A percentile compares a stretch with the other conserved stretches of the same genome.
Evolutionary conservation across 1,284 basidiomycete species (phyloP).

Genomic region (Entoloma clypeatum): DNA sequence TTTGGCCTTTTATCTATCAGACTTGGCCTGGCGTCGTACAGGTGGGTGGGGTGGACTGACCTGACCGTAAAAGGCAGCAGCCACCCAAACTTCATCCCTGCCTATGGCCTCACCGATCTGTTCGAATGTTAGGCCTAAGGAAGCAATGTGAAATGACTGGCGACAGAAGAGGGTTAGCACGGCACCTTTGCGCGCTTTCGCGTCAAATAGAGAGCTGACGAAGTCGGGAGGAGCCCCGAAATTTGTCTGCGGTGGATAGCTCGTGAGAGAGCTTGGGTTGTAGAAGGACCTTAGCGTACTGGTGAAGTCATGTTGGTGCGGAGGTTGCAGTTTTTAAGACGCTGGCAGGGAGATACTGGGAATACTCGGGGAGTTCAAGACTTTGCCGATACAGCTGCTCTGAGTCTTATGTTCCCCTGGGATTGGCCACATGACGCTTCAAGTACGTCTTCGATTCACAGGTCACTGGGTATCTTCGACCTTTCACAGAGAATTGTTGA

Average conservation of each 20-base stretch:
- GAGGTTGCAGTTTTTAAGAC: too few relatives aligned
- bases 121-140: constrained; percentile 66
- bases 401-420: too few relatives aligned
- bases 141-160: background rate
- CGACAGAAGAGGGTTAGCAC: background rate
- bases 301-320: too few relatives aligned
- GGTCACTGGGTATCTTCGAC: too few relatives aligned
- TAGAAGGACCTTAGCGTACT: constrained; percentile 28
- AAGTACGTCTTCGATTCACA: background rate
- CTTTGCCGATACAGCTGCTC: too few relatives aligned
- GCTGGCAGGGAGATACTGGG: too few relatives aligned
- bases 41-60: constrained; percentile 28
- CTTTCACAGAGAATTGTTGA: too few relatives aligned
- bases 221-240: constrained; percentile 52
- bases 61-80: constrained; percentile 84
- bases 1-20: constrained; percentile 53
- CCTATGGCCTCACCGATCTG: constrained; percentile 65
- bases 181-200: constrained; percentile 65
- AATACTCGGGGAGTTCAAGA: too few relatives aligned
- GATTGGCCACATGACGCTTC: background rate
- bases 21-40: background rate
- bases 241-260: too few relatives aligned
- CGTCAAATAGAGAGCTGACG: constrained; percentile 55
- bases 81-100: constrained; percentile 88
- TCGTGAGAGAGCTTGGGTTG: background rate